Evolutionary conservation across 2,329 filamentous ascomycete species (phyloP).

Genomic region (Emmonsia crescens): DNA sequence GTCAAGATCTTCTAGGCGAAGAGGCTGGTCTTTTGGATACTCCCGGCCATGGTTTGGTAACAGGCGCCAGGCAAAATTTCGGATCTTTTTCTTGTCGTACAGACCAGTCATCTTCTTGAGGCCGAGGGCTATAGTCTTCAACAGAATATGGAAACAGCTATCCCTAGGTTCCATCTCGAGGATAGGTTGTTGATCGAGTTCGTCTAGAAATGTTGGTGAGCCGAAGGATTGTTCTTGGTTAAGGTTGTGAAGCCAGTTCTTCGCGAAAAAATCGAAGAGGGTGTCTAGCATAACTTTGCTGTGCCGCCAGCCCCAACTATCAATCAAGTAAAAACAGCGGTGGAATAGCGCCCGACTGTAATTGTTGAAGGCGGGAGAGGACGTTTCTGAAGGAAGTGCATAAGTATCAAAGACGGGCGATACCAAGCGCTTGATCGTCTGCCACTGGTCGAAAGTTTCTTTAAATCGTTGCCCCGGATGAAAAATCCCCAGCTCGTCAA

Average conservation of each 20-base stretch:
- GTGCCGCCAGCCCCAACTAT: conserved; percentile 46
- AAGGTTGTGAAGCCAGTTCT: conserved; percentile 41
- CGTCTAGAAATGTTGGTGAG: conserved; percentile 45
- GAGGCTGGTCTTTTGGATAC: conserved; percentile 47
- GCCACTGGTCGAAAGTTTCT: conserved; percentile 40
- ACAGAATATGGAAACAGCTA: conserved; percentile 47
- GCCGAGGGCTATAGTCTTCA: conserved; percentile 46
- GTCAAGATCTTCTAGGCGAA: conserved; percentile 44
- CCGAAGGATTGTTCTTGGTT: conserved; percentile 41
- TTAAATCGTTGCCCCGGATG: conserved; percentile 31
- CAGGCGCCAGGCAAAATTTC: conserved; percentile 46
- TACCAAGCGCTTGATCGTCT: conserved; percentile 36
- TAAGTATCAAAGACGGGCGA: conserved; percentile 40
- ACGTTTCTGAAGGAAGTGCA: conserved; percentile 27
- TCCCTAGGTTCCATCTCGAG: conserved; percentile 40
- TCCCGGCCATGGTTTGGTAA: conserved; percentile 51
- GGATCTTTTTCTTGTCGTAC: conserved; percentile 44
- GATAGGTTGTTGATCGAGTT: conserved; percentile 34
- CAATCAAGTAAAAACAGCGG: conserved; percentile 44
- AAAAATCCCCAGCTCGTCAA: conserved; percentile 41
- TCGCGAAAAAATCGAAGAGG: conserved; percentile 51
- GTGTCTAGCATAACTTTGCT: conserved; percentile 44
- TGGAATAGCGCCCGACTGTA: conserved; percentile 44
- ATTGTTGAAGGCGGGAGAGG: conserved; percentile 40
- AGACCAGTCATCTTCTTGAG: conserved; percentile 36